phyloP scores from a whole-genome alignment of 2,329 filamentous ascomycete species.

The Juglanconis sp. region DNA sequence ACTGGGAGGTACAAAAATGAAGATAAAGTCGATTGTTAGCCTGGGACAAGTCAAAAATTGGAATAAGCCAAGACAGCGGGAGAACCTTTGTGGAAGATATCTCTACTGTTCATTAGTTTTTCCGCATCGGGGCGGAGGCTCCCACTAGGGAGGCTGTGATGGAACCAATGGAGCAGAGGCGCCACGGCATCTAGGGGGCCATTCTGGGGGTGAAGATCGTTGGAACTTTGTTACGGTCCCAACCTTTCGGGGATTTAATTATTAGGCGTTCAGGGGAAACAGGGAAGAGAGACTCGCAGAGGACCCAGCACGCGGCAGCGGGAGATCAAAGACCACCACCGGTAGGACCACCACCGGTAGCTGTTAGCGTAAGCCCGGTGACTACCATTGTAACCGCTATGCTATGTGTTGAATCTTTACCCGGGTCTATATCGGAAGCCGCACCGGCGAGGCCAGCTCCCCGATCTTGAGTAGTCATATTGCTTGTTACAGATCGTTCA shows the following conservation, averaged over 20 bases:
- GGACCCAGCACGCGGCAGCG: too few species aligned
- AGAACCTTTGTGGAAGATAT: slow-evolving; percentile 4
- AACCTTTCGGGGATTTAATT: not conserved
- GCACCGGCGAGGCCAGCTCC: too few species aligned
- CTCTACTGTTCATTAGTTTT: not conserved
- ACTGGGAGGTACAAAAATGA: not conserved
- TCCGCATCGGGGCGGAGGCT: not conserved
- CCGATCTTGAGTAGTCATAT: too few species aligned
- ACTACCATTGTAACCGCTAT: too few species aligned
- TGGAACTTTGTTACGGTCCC: slow-evolving; percentile 4
- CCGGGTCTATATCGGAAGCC: too few species aligned
- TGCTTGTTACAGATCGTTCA: too few species aligned
- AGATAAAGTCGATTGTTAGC: not conserved
- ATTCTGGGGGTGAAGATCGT: not conserved
- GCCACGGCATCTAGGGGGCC: slow-evolving; percentile 9
- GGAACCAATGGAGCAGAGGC: not conserved
- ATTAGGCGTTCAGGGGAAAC: not conserved
- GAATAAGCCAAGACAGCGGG: not conserved
- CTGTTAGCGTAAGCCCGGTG: too few species aligned
- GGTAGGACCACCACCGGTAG: too few species aligned
- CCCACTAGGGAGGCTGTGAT: not conserved
- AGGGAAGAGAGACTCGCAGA: not conserved
- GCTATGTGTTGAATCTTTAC: too few species aligned
- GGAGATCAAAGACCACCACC: too few species aligned
- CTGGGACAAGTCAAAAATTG: too few species aligned